phyloP scores from a whole-genome alignment of 1,284 basidiomycete species.

The Sporisorium scitamineum region DNA sequence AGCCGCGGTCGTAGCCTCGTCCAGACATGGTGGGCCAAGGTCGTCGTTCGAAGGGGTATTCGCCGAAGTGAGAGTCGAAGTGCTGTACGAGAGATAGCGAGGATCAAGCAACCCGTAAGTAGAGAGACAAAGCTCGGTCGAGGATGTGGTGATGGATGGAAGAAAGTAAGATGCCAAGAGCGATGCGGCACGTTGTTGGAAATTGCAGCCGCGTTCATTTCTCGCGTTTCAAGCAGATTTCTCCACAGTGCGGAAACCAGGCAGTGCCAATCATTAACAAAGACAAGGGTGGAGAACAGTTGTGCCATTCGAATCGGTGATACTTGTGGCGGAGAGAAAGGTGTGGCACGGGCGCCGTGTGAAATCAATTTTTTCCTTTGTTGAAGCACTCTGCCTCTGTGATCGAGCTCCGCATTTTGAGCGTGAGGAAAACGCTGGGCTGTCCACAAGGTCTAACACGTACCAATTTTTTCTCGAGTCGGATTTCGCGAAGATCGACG shows the following conservation, averaged over 20 bases:
- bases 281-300: neutral
- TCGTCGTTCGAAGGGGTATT: neutral
- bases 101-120: neutral
- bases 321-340: neutral
- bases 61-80: neutral
- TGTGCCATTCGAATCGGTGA: neutral
- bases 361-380: neutral
- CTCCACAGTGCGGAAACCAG: constrained; percentile 4
- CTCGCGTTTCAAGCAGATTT: constrained; percentile 18
- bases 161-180: neutral
- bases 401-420: neutral
- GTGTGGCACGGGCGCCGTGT: constrained; percentile 2
- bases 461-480: neutral
- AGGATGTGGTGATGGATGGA: neutral
- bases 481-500: constrained; percentile 25
- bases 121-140: neutral
- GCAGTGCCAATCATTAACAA: neutral
- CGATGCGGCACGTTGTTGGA: neutral
- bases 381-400: neutral
- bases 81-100: neutral
- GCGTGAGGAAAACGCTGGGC: too few relatives aligned
- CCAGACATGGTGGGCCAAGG: constrained; percentile 25
- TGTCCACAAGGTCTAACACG: constrained; percentile 20
- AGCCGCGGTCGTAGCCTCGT: constrained; percentile 42
- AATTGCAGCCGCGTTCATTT: constrained; percentile 2